Evolutionary conservation across 2,329 filamentous ascomycete species (phyloP).

Genomic region (Trematosphaeria pertusa): DNA sequence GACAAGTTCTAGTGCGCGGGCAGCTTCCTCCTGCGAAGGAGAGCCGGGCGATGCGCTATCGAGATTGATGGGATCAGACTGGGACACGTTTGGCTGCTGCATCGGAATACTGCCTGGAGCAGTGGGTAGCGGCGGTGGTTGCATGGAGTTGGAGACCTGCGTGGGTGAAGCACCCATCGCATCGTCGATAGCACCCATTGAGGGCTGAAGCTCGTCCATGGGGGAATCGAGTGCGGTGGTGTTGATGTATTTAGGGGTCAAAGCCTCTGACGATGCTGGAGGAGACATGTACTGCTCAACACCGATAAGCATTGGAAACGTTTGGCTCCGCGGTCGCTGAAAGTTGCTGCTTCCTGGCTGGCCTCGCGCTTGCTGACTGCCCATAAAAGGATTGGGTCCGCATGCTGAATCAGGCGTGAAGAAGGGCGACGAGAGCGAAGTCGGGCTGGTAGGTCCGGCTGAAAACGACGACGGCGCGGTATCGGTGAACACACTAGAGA

Average conservation of each 20-base stretch:
- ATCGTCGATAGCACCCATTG: slow-evolving; percentile 51
- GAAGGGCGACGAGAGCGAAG: slow-evolving; percentile 75
- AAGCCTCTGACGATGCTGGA: slow-evolving; percentile 58
- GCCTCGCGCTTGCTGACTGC: slow-evolving; percentile 59
- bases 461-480: slow-evolving; percentile 72
- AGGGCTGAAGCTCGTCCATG: slow-evolving; percentile 53
- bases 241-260: slow-evolving; percentile 61
- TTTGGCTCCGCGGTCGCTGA: slow-evolving; percentile 84
- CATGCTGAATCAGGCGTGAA: slow-evolving; percentile 78
- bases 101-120: slow-evolving; percentile 37
- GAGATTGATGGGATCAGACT: slow-evolving; percentile 24
- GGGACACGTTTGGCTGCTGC: slow-evolving; percentile 18
- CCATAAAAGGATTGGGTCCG: slow-evolving; percentile 66
- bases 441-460: slow-evolving; percentile 74
- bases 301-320: slow-evolving; percentile 74
- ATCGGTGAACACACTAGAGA: slow-evolving; percentile 72
- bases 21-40: slow-evolving; percentile 84
- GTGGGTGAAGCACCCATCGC: slow-evolving; percentile 45
- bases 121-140: slow-evolving; percentile 54
- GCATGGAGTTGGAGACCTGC: slow-evolving; percentile 51
- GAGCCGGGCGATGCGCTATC: slow-evolving; percentile 59
- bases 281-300: slow-evolving; percentile 66
- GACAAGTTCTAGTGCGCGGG: slow-evolving; percentile 80
- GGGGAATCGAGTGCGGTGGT: slow-evolving; percentile 60
- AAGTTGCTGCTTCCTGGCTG: slow-evolving; percentile 61